phyloP scores from a whole-genome alignment of 1,284 basidiomycete species.

The Ustanciosporium gigantosporum region DNA sequence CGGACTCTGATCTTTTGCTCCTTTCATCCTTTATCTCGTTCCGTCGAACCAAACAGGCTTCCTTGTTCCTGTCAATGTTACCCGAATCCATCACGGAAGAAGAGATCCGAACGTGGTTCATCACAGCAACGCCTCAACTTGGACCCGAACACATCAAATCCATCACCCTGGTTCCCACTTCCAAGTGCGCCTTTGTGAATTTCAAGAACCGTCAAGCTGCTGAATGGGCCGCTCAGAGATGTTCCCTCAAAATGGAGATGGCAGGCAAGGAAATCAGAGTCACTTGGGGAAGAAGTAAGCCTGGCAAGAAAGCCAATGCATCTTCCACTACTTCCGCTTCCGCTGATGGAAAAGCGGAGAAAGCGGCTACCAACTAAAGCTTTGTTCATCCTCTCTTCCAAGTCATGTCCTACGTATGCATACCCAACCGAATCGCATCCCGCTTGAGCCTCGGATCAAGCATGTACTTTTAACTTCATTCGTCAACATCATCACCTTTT shows the following conservation, averaged over 20 bases:
- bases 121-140: constrained; percentile 62
- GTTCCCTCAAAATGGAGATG: constrained; percentile 83
- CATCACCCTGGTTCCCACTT: constrained; percentile 30
- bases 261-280: constrained; percentile 75
- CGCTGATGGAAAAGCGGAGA: neutral
- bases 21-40: neutral
- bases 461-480: too few relatives aligned
- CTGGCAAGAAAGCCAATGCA: constrained; percentile 5
- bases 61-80: constrained; percentile 85
- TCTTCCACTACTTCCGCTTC: neutral
- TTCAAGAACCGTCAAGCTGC: constrained; percentile 80
- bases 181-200: constrained; percentile 89
- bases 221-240: constrained; percentile 81
- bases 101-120: constrained; percentile 75
- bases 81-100: constrained; percentile 75
- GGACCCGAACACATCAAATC: constrained; percentile 68
- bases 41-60: constrained; percentile 77
- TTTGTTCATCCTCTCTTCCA: too few relatives aligned
- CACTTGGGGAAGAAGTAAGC: constrained; percentile 73
- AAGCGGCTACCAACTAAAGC: too few relatives aligned
- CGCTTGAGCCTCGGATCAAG: too few relatives aligned
- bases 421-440: too few relatives aligned
- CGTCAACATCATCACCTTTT: too few relatives aligned
- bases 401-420: too few relatives aligned
- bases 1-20: too few relatives aligned